Evolutionary conservation across 192 early-diverging fungal species (phyloP), one percentile per base, ranked within the genome.

Genomic region (Coemansia sp.): DNA sequence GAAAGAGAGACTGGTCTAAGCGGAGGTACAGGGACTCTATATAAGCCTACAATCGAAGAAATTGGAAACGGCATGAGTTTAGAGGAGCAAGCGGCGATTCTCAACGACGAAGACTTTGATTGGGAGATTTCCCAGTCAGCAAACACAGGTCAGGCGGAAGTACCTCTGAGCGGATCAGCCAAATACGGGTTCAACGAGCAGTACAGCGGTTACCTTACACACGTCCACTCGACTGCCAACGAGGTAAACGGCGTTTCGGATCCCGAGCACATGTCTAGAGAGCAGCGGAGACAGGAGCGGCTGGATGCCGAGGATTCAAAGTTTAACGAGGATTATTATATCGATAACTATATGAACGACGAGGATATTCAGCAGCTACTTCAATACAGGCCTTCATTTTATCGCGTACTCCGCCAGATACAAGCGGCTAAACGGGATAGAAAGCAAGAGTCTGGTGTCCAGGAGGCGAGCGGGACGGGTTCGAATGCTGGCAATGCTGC

Each of bases 291-390:
- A 2, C 50, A 78, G 14, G 72, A 81, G 27, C 72, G 93, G 18
- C 61, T 89, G 5, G 70, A 78, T 5, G 59, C 59, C 1, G 94
- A 99, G 51, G 83, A 99, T 35, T 60, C 63, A 15, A 90, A 90
- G 42, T 99, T 99, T 73, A 88, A 97, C 58, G 84, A 87, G 20
- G 94, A 94, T 20, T 81, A 97, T 58, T 99, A 96, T 60, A 85
- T 92, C 80, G 85, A 69, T 33, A 92, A 97, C 77, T 92, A 83
- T 67, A 67, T 90, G 29, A 81, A 85, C 53, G 84, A 88, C 50
- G 91, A 92, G n/a, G 92, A 93, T 25, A 92, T 95, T n/a, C 60
- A 81, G 50, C 58, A 77, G 7, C 11, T 91, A n/a, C 68, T 93
- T 11, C 80, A 83, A 29, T 91, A 81, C 53, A 88, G 86, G 53